Percentiles rank a stretch among this genome's conserved stretches.
These are phyloP conservation scores for Fistulinella prunicolor DNA, from an alignment of 768 basidiomycete species.

Conservation along the genomic window DNA sequence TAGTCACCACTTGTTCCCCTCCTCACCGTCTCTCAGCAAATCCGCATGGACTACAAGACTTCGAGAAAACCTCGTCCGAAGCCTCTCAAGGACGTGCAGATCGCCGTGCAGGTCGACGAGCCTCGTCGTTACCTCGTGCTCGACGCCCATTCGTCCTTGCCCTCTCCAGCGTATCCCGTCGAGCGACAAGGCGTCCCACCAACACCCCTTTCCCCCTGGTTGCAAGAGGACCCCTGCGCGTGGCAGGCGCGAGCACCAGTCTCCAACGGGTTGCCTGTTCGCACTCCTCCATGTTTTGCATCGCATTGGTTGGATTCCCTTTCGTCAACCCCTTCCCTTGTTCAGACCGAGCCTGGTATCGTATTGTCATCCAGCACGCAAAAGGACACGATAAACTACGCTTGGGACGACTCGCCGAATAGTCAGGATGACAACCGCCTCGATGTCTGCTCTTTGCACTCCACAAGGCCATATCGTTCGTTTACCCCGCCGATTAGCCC, in stretches of 20 bases:
- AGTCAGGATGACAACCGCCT: too few relatives aligned
- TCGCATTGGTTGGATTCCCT: conserved; percentile 10
- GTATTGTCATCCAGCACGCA: too few relatives aligned
- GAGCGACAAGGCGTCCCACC: too few relatives aligned
- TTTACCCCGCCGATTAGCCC: conserved; percentile 15
- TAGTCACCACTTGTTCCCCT: too few relatives aligned
- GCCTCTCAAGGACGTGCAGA: conserved; percentile 19
- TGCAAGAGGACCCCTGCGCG: too few relatives aligned
- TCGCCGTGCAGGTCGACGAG: conserved; percentile 9
- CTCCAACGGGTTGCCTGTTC: too few relatives aligned
- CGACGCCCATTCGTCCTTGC: conserved; percentile 1
- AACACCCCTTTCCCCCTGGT: too few relatives aligned
- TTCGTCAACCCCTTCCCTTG: too few relatives aligned
- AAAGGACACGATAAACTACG: too few relatives aligned
- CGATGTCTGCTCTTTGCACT: neutral
- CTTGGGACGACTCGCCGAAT: neutral
- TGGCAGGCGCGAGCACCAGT: neutral
- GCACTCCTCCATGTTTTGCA: conserved; percentile 1
- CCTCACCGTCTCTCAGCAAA: neutral
- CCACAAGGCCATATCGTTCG: conserved; percentile 5
- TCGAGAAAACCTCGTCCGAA: conserved; percentile 7
- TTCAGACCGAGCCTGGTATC: too few relatives aligned
- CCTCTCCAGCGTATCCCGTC: too few relatives aligned
- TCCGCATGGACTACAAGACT: conserved; percentile 7
- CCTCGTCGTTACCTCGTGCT: conserved; percentile 14